phyloP scores from a whole-genome alignment of 257 asterid species.

The Nicotiana tabacum region DNA sequence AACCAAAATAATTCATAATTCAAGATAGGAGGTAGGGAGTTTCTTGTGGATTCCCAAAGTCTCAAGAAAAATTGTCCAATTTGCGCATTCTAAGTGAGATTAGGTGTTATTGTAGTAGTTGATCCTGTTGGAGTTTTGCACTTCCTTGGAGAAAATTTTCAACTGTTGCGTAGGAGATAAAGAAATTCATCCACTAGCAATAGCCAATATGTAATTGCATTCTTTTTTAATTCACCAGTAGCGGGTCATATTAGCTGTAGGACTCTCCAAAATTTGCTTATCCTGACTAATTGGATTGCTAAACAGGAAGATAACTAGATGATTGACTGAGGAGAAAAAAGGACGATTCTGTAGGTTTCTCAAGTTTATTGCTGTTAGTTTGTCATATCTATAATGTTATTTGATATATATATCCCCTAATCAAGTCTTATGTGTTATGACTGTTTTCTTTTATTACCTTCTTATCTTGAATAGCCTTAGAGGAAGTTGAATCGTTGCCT shows the following conservation, averaged over 20 bases:
- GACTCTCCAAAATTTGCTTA: not conserved
- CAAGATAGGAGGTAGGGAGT: not conserved
- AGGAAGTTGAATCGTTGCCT: not conserved
- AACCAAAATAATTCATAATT: not conserved
- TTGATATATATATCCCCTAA: not conserved
- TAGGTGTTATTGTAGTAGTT: not conserved
- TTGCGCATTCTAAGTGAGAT: not conserved
- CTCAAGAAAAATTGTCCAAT: not conserved
- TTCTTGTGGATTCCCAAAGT: not conserved
- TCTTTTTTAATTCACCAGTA: not conserved
- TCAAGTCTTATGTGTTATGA: not conserved
- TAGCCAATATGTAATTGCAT: not conserved
- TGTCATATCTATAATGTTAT: not conserved
- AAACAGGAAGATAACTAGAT: slow-evolving; percentile 3
- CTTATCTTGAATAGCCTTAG: not conserved
- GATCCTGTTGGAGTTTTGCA: not conserved
- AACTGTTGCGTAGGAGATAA: not conserved
- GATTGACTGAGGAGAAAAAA: not conserved
- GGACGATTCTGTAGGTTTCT: not conserved
- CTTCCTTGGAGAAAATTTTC: not conserved
- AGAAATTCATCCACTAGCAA: not conserved
- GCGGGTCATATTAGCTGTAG: not conserved
- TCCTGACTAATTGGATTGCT: not conserved
- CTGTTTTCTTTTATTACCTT: not conserved
- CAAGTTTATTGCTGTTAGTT: not conserved